Percentiles rank a stretch among this genome's conserved stretches.
These are phyloP conservation scores for Pouteria glomerata DNA, from an alignment of 148 eudicot genomes.

Conservation along the genomic window DNA sequence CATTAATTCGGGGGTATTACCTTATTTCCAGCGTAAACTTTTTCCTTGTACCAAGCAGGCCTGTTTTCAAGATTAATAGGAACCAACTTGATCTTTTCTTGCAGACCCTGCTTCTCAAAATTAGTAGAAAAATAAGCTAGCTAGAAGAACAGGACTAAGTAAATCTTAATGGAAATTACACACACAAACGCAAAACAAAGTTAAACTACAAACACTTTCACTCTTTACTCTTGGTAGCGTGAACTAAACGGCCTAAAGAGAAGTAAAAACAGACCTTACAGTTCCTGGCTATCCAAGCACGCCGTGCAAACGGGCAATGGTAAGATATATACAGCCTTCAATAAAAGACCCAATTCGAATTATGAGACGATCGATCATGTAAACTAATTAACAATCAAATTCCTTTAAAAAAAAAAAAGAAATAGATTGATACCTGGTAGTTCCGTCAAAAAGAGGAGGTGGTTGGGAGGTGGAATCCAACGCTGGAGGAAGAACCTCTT, in stretches of 20 bases:
- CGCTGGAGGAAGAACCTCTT: constrained; percentile 36
- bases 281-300: constrained; percentile 66
- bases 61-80: constrained; percentile 51
- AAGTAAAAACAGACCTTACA: constrained; percentile 35
- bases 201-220: no score
- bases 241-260: not conserved
- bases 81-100: constrained; percentile 67
- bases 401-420: not conserved
- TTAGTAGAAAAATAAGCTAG: not conserved
- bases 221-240: no score
- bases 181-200: not conserved
- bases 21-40: constrained; percentile 73
- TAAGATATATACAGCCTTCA: constrained; percentile 53
- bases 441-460: constrained; percentile 65
- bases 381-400: not conserved
- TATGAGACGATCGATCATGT: not conserved
- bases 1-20: constrained; percentile 14
- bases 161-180: no score
- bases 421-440: constrained; percentile 35
- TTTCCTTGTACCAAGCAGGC: constrained; percentile 85
- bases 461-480: constrained; percentile 53
- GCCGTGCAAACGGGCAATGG: constrained; percentile 67
- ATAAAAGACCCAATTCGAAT: not conserved
- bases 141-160: not conserved
- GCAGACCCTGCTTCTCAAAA: constrained; percentile 52